Base-by-base conservation (phyloP, 2,329 filamentous ascomycete genomes). In the Trichoderma asperellum region DNA sequence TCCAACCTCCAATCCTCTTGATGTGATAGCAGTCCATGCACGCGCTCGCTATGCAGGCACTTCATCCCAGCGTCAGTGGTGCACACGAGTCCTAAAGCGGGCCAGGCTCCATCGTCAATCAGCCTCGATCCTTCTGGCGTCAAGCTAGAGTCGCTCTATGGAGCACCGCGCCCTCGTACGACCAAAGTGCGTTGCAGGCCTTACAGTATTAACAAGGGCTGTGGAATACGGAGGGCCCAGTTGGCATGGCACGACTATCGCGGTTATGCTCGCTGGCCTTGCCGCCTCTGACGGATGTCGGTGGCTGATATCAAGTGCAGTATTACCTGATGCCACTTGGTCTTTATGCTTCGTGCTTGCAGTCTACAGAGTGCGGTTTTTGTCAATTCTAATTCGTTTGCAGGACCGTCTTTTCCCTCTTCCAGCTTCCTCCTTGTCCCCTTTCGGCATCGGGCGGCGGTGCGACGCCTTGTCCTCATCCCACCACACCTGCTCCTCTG, bases 61-160 rank as follows among this genome's bases (percentile, higher is more conserved):
- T 58, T 56, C 27, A n/a, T 64, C 49, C 49, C 49, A 40, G 61
- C 61, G 32, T 64, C 49, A 29, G 34, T 56, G 35, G 49, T 52
- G 61, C 61, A 57, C 63, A 58, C 37, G 40, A 59, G 55, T 27
- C 53, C 53, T 29, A 58, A 56, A 59, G 63, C 63, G 63, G 63
- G 55, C 63, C 63, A 27, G 63, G 18, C 63, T 57, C 63, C 63
- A 66, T 66, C 53, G 12, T 58, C 63, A 57, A 66, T 66, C 63
- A 67, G 63, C 63, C 63, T 67, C 63, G 63, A 67, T 67, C 63
- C 63, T 67, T 47, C 63, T 67, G 63, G 63, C 55, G 63, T 49
- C 55, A 52, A 52, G 63, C 63, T 67, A 67, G 32, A 58, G 63
- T 49, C 63, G 34, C 55, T 67, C 29, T 18, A 59, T 43, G 53